Conservation (phyloP, 768 basidiomycete genomes). For the Leccinum disarticulatum region DNA sequence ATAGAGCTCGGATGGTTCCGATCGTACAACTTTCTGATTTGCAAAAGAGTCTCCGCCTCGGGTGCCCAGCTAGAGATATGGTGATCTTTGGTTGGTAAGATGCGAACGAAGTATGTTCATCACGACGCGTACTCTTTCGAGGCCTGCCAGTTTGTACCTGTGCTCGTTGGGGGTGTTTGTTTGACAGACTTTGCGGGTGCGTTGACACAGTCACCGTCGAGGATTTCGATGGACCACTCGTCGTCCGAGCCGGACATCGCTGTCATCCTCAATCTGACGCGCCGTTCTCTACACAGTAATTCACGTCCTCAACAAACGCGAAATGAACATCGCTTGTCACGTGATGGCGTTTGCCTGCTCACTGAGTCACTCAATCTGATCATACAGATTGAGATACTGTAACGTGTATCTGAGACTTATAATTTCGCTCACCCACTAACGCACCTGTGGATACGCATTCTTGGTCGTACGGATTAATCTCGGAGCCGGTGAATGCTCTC, state of each 20-base stretch:
- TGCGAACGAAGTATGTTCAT: constrained; percentile 13
- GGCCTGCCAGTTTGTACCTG: neutral
- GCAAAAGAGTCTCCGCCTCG: too few relatives aligned
- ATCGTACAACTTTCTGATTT: too few relatives aligned
- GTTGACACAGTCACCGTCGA: constrained; percentile 22
- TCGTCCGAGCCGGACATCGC: constrained; percentile 18
- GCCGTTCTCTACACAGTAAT: neutral
- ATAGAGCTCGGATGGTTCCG: too few relatives aligned
- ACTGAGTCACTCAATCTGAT: too few relatives aligned
- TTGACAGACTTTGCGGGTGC: constrained; percentile 19
- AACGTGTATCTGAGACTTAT: too few relatives aligned
- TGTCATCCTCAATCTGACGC: constrained; percentile 15
- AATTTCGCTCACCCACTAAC: too few relatives aligned
- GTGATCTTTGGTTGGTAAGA: constrained; percentile 6
- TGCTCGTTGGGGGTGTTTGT: constrained; percentile 13
- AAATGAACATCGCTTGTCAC: constrained; percentile 9
- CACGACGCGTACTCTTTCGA: constrained; percentile 17
- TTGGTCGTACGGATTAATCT: neutral
- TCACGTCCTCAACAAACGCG: neutral
- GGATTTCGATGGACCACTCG: constrained; percentile 34
- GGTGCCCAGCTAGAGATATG: neutral
- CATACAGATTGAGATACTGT: too few relatives aligned
- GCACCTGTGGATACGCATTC: neutral
- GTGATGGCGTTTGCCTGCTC: constrained; percentile 14
- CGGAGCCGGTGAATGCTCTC: neutral